Evolutionary conservation across 139 green algal genomes (phyloP), one percentile per base, ranked within the genome.

Genomic region (Deuterostichococcus epilithicus): DNA sequence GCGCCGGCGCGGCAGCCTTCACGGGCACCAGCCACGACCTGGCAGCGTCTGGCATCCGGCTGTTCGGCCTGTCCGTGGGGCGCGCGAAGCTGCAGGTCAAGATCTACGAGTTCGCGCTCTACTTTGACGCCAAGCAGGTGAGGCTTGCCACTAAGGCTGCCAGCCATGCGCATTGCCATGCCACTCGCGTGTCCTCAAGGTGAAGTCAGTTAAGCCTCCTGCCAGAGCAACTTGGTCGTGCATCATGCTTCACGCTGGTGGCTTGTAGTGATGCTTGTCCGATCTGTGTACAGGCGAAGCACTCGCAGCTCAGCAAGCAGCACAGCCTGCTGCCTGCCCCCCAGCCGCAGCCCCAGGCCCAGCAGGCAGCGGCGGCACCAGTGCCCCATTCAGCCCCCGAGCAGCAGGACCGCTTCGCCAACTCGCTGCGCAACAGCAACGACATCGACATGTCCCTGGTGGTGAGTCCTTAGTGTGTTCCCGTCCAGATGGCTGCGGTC

Each of bases 41-140:
- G 72, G 72, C 89, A 26, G 83, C 87, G 0, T 80, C 84, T 25
- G 89, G 89, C 30, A 83, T 71, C 25, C 74, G 89, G 6, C 52
- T 84, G 25, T 93, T 83, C 81, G 79, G 79, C 38, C 52, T 63
- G 85, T 79, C 77, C 82, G 82, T 87, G 38, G 78, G 82, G 1
- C 70, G 84, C 30, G 74, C 78, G 0, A 68, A 89, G 39, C 75
- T 94, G 25, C 42, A 70, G 2, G 81, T 94, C 10, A 90, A 90
- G 75, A 87, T 94, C 45, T 94, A 94, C 60, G 90, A 94, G 34
- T 94, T 92, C 80, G 87, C 88, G 0, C 63, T 94, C 6, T 94
- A 93, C 47, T 74, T 85, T 25, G 83, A 94, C 73, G 39, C 80
- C 3, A n/a, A 79, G 25, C 76, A 88, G 74, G 74, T 88, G 72